Percentiles rank a stretch among this genome's conserved stretches.
Evolutionary conservation across 2,329 filamentous ascomycete genomes (phyloP).

Genomic region (Fusarium musae): DNA sequence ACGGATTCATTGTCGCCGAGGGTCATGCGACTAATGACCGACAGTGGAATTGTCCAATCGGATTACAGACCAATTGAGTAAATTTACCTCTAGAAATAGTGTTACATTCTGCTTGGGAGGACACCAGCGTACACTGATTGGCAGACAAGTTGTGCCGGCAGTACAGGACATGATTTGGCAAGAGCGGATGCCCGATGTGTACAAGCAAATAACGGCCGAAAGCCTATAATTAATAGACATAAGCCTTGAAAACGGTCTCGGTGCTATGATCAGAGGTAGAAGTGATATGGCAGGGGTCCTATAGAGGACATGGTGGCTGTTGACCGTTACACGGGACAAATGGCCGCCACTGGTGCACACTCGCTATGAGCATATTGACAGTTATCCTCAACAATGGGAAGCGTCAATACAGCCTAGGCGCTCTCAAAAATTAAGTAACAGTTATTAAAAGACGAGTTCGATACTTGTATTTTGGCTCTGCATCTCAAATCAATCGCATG

Average conservation of each 20-base stretch:
- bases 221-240: too few relatives aligned
- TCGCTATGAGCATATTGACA: background rate
- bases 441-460: background rate
- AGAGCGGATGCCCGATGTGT: too few relatives aligned
- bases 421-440: background rate
- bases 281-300: background rate
- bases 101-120: too few relatives aligned
- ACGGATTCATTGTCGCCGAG: too few relatives aligned
- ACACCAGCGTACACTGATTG: too few relatives aligned
- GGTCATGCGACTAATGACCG: too few relatives aligned
- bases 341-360: background rate
- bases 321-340: background rate
- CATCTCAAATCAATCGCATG: too few relatives aligned
- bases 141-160: too few relatives aligned
- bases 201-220: too few relatives aligned
- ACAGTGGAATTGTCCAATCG: background rate
- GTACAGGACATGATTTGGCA: too few relatives aligned
- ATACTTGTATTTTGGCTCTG: background rate
- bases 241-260: background rate
- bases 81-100: too few relatives aligned
- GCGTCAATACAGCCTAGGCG: background rate
- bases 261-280: fast-evolving
- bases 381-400: background rate
- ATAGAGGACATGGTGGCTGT: background rate
- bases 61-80: too few relatives aligned